Percentiles rank a stretch among this genome's conserved stretches.
These are phyloP conservation scores for Astragalus membranaceus DNA, from an alignment of 306 rosid genomes.

Conservation along the genomic window DNA sequence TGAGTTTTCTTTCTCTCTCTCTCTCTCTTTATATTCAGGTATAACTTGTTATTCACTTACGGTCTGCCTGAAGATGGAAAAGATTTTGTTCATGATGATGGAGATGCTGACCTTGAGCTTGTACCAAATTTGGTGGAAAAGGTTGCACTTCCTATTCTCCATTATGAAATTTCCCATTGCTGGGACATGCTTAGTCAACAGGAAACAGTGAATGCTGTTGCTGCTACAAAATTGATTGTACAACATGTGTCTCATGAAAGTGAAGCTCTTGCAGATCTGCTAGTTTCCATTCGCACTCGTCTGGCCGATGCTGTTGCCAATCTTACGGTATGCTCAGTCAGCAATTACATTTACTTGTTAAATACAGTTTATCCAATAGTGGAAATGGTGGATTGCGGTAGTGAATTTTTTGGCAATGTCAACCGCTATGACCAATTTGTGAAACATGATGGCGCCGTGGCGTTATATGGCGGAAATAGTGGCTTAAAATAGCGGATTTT, in stretches of 20 bases:
- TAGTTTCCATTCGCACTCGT: constrained; percentile 64
- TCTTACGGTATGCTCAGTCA: constrained; percentile 43
- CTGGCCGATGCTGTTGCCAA: constrained; percentile 77
- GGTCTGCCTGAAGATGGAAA: constrained; percentile 65
- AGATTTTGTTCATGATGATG: constrained; percentile 57
- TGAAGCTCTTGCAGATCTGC: constrained; percentile 71
- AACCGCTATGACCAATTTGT: too few relatives aligned
- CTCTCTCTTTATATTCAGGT: constrained; percentile 41
- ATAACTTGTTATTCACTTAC: constrained; percentile 61
- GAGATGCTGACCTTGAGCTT: constrained; percentile 82
- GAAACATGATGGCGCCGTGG: too few relatives aligned
- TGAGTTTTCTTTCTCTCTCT: background rate
- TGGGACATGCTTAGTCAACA: constrained; percentile 86
- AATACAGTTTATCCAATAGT: too few relatives aligned
- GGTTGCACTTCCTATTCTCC: constrained; percentile 92
- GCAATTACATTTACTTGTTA: constrained; percentile 1
- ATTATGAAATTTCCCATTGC: constrained; percentile 69
- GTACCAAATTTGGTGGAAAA: constrained; percentile 89
- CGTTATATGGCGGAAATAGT: too few relatives aligned
- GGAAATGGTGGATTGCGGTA: too few relatives aligned
- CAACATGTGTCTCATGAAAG: constrained; percentile 80
- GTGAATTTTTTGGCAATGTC: too few relatives aligned
- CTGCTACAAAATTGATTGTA: constrained; percentile 69
- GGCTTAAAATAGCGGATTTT: too few relatives aligned
- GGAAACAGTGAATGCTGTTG: constrained; percentile 69